Percentiles rank a stretch among this genome's conserved stretches.
Conservation (phyloP, 768 basidiomycete species). For the Chlorophyllum brunneum region DNA sequence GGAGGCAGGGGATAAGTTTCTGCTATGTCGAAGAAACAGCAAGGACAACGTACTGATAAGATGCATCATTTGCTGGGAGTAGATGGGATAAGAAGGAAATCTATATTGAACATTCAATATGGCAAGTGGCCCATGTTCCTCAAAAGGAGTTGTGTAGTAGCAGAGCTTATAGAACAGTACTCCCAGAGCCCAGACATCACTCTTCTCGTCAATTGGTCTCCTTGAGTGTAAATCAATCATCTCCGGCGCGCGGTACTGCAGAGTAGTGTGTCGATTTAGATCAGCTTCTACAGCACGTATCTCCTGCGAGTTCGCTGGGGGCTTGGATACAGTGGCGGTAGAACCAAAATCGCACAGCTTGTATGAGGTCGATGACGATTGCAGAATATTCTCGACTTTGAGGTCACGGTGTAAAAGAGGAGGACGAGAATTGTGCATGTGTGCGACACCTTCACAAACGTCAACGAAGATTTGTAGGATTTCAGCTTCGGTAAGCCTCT, state of each 20-base stretch:
- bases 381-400: slow-evolving; percentile 98
- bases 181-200: slow-evolving; percentile 97
- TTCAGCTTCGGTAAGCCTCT: slow-evolving; percentile 92
- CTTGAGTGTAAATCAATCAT: slow-evolving; percentile 91
- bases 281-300: slow-evolving; percentile 86
- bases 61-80: slow-evolving; percentile 77
- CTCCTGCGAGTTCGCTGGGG: slow-evolving; percentile 79
- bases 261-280: slow-evolving; percentile 90
- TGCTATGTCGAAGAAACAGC: slow-evolving; percentile 2
- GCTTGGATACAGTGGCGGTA: slow-evolving; percentile 69
- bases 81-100: slow-evolving; percentile 84
- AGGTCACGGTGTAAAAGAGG: slow-evolving; percentile 94
- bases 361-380: slow-evolving; percentile 77
- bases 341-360: slow-evolving; percentile 99
- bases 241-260: slow-evolving; percentile 98
- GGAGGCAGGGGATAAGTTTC: slow-evolving; percentile 14
- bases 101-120: slow-evolving; percentile 96
- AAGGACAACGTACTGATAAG: slow-evolving; percentile 64
- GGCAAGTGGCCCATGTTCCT: slow-evolving; percentile 94
- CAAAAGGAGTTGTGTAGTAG: slow-evolving; percentile 99
- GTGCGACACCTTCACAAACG: slow-evolving; percentile 94
- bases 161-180: slow-evolving; percentile 97
- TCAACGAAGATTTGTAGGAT: slow-evolving; percentile 98
- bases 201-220: slow-evolving; percentile 87
- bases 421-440: slow-evolving; percentile 91